These are phyloP conservation scores for Chaetomiaceae sp. DNA, from an alignment of 2,329 filamentous ascomycete genomes.

Conservation along the genomic window DNA sequence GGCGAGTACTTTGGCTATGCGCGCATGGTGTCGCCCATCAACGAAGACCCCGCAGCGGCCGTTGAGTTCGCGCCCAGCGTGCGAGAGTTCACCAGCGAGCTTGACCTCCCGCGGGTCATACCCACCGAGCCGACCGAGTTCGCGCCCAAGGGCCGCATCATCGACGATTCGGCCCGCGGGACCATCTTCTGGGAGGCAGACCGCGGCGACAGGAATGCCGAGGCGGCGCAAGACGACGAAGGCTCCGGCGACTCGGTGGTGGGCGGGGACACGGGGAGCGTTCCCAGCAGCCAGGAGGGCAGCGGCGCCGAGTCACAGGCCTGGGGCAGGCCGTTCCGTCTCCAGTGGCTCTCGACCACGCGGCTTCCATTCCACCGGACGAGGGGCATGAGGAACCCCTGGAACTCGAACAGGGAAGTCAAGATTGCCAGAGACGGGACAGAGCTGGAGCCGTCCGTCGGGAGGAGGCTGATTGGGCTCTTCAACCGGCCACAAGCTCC, in stretches of 20 bases:
- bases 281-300: slow-evolving; percentile 35
- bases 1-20: slow-evolving; percentile 96
- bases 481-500: slow-evolving; percentile 58
- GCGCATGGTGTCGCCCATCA: slow-evolving; percentile 79
- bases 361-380: slow-evolving; percentile 85
- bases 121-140: slow-evolving; percentile 70
- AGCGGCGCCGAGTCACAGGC: slow-evolving; percentile 48
- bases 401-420: slow-evolving; percentile 92
- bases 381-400: slow-evolving; percentile 79
- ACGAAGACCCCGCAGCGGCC: slow-evolving; percentile 64
- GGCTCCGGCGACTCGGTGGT: slow-evolving; percentile 30
- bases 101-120: slow-evolving; percentile 72
- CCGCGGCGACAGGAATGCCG: slow-evolving; percentile 43
- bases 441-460: slow-evolving; percentile 79
- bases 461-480: slow-evolving; percentile 67
- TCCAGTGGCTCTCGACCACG: slow-evolving; percentile 83
- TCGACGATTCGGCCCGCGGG: slow-evolving; percentile 86
- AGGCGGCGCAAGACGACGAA: slow-evolving; percentile 29
- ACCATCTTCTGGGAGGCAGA: slow-evolving; percentile 96
- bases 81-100: slow-evolving; percentile 50
- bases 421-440: slow-evolving; percentile 95
- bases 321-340: slow-evolving; percentile 85
- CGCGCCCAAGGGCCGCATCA: slow-evolving; percentile 77
- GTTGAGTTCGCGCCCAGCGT: slow-evolving; percentile 63
- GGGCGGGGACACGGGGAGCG: slow-evolving; percentile 36